Evolutionary conservation across 75 land plant species (phyloP).

Genomic region (Cunninghamia lanceolata): DNA sequence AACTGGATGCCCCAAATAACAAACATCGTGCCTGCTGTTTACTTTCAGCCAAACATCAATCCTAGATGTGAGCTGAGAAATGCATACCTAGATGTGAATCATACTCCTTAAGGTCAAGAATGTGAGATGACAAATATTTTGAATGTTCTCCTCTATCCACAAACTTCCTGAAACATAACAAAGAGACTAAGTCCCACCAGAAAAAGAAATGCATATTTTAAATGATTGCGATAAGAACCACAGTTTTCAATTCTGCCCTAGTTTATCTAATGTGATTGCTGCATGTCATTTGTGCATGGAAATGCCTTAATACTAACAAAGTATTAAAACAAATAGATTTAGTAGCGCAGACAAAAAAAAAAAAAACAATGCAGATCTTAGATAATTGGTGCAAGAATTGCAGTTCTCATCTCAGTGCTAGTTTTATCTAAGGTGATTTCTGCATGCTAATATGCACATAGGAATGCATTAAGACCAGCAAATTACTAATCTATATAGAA

Average conservation of each 20-base stretch:
- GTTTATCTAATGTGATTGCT: background rate
- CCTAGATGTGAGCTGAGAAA: background rate
- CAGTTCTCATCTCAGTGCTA: no score
- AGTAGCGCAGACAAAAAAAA: background rate
- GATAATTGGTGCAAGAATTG: background rate
- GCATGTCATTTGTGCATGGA: background rate
- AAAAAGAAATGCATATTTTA: background rate
- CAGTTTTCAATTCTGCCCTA: background rate
- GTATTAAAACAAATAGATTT: background rate
- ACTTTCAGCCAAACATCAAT: background rate
- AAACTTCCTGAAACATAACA: constrained; percentile 48
- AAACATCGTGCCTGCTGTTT: no score
- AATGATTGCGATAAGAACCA: background rate
- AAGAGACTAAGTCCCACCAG: background rate
- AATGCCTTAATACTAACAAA: background rate
- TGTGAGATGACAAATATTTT: constrained; percentile 22
- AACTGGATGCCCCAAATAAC: no score
- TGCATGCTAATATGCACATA: background rate
- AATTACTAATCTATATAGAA: background rate
- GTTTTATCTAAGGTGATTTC: no score
- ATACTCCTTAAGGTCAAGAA: constrained; percentile 22
- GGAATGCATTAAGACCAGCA: background rate
- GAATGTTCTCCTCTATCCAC: constrained; percentile 42
- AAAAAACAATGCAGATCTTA: background rate
- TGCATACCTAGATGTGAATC: constrained; percentile 36